Base-by-base conservation (phyloP, 805 yeast species). In the Kurtzmaniella cleridarum region DNA sequence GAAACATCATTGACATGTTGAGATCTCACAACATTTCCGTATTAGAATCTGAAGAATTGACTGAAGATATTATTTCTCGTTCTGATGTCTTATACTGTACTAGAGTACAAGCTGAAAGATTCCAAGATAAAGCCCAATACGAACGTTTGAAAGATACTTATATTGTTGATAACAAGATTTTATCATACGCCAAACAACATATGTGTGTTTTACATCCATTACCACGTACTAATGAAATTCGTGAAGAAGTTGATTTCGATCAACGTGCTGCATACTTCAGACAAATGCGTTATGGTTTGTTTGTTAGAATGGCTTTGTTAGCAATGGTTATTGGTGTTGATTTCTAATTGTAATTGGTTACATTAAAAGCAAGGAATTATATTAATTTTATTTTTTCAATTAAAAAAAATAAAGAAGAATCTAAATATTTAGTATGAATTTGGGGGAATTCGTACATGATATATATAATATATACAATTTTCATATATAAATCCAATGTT, bases 241-340 rank as follows among this genome's bases (percentile, higher is more conserved):
- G 85, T 57, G 98, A 90, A 69, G 98, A 93, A 71, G 98, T 93
- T 56, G 99, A 93, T 64, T 93, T 91, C 59, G 99, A 93, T 68
- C 97, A 91, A 66, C 85, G 99, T 66, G 98, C 98, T 49, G 98
- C 98, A 43, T 93, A 93, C 73, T 93, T 93, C 77, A 85, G 99
- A 79, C 98, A 93, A 75, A 93, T 93, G 98, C 84, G 95, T 66
- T 91, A 93, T 61, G 99, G 99, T 45, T 75, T 93, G 62, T 93
- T 83, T 60, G 96, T 95, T 34, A 89, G 99, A 76, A 93, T 93
- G 99, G 98, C 99, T 9, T 73, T 93, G 53, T 76, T 93, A 60
- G 96, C 98, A 40, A 84, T 93, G 95, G 98, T 95, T 47, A 81
- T 93, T 66, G 98, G 98, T 58, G 89, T 87, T 55, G 96, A 88